Evolutionary conservation across 495 filamentous ascomycete genomes (phyloP), one percentile per base, ranked within the genome.

Genomic region (Podospora pseudopauciseta): DNA sequence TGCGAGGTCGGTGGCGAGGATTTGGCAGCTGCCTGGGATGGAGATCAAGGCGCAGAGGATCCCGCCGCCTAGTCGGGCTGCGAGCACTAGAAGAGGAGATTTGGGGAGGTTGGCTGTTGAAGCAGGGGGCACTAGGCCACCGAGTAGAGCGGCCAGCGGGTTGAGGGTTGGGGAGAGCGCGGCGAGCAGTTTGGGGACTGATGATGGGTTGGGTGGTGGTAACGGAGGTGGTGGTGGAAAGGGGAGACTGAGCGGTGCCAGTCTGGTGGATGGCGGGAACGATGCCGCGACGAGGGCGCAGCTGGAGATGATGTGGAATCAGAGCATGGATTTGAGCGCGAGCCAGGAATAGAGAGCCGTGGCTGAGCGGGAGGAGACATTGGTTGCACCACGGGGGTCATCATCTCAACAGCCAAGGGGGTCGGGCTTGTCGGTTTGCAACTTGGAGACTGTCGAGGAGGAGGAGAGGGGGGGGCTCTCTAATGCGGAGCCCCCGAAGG

Each of bases 281-380:
- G 83, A 85, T 57, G 80, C 81, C 18, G 80, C 77, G 6, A 81
- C 84, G 18, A 68, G 79, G 16, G 75, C 82, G 15, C 69, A 86
- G 28, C 70, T 87, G 63, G 76, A 83, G 39, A 82, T 80, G 69
- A 76, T 87, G 64, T 87, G 85, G 85, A 84, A 87, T 26, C 85
- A 84, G 80, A 84, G 73, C 57, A 73, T 80, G 71, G 82, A 86
- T 68, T 76, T 86, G 60, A 78, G 81, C 63, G 74, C 82, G 60
- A 84, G 83, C 68, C 82, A 81, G 75, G 83, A 85, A 54, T 86
- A 80, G 76, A 53, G 19, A 63, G 30, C 49, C 57, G 18, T 54
- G 60, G 39, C 15, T 49, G 39, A 5, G 18, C 30, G 18, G 28
- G 19, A 63, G 64, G 54, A 16, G 11, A 28, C 27, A 49, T 62